Percentiles rank a stretch among this genome's conserved stretches.
Conservation (phyloP, 257 asterid genomes). For the Nicotiana paniculata region DNA sequence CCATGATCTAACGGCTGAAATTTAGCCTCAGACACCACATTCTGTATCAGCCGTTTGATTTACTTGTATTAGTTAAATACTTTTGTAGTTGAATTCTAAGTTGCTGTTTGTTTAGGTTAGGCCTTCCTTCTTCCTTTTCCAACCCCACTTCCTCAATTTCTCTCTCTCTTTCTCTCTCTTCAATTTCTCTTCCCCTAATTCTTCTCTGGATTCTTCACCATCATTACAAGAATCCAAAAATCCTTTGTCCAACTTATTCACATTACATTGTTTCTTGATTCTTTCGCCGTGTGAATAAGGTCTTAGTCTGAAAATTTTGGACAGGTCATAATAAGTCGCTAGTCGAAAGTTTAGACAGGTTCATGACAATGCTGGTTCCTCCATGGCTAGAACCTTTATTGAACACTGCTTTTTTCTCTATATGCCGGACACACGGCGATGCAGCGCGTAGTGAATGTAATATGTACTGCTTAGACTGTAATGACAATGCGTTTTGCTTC, state of each 20-base stretch:
- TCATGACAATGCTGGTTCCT: slow-evolving; percentile 55
- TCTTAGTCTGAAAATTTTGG: not conserved
- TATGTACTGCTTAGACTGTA: slow-evolving; percentile 84
- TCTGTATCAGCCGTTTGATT: slow-evolving; percentile 30
- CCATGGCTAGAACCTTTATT: slow-evolving; percentile 81
- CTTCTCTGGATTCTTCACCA: slow-evolving; percentile 19
- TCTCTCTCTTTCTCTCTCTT: slow-evolving; percentile 7
- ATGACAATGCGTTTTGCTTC: slow-evolving; percentile 62
- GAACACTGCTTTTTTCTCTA: slow-evolving; percentile 52
- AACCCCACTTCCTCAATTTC: not conserved
- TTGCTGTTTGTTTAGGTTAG: slow-evolving; percentile 82
- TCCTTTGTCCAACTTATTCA: slow-evolving; percentile 15
- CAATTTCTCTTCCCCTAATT: not conserved
- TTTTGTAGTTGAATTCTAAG: slow-evolving; percentile 61
- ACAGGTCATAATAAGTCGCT: not conserved
- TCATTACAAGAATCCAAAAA: slow-evolving; percentile 30
- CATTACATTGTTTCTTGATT: not conserved
- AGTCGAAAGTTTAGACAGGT: not conserved
- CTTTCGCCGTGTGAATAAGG: not conserved
- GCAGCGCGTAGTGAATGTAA: slow-evolving; percentile 85
- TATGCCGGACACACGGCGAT: slow-evolving; percentile 72
- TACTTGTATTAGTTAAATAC: slow-evolving; percentile 7
- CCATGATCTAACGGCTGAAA: slow-evolving; percentile 40
- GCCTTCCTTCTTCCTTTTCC: slow-evolving; percentile 21
- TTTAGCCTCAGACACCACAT: slow-evolving; percentile 33